A percentile compares a stretch with the other conserved stretches of the same genome.
Evolutionary conservation across 495 filamentous ascomycete species (phyloP).

Genomic region (Astrothelium subdiscretum): DNA sequence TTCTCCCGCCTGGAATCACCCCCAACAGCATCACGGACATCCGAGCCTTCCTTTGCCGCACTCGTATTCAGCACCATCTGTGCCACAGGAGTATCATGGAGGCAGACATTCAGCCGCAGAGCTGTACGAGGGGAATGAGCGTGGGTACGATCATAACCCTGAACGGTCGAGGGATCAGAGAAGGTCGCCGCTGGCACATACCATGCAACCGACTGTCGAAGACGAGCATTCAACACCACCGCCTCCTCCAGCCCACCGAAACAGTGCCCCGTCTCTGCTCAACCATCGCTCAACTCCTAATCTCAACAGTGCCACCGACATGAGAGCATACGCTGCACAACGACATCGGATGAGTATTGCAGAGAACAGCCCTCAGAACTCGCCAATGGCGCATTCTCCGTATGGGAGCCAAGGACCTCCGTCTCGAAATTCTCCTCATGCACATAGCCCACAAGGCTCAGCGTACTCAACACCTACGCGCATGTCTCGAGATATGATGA

Average conservation of each 20-base stretch:
- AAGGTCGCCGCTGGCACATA: neutral
- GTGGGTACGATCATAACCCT: neutral
- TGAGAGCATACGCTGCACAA: neutral
- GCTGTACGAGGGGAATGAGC: neutral
- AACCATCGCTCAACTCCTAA: conserved; percentile 2
- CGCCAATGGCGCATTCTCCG: conserved; percentile 2
- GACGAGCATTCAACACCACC: conserved; percentile 22
- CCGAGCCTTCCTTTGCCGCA: conserved; percentile 17
- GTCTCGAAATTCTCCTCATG: neutral
- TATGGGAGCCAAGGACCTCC: neutral
- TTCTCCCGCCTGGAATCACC: neutral
- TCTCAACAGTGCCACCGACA: neutral
- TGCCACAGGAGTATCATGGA: neutral
- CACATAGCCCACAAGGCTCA: neutral
- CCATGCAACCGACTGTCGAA: conserved; percentile 26
- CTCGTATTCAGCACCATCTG: conserved; percentile 22
- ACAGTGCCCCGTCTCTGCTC: conserved; percentile 19
- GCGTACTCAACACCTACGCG: neutral
- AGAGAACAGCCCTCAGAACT: neutral
- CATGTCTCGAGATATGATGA: neutral
- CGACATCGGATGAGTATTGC: neutral
- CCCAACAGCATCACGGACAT: neutral
- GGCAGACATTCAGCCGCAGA: neutral
- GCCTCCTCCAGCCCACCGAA: conserved; percentile 30
- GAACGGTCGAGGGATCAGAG: neutral